phyloP scores from a whole-genome alignment of 768 basidiomycete species.

The Gloeostereum incarnatum region DNA sequence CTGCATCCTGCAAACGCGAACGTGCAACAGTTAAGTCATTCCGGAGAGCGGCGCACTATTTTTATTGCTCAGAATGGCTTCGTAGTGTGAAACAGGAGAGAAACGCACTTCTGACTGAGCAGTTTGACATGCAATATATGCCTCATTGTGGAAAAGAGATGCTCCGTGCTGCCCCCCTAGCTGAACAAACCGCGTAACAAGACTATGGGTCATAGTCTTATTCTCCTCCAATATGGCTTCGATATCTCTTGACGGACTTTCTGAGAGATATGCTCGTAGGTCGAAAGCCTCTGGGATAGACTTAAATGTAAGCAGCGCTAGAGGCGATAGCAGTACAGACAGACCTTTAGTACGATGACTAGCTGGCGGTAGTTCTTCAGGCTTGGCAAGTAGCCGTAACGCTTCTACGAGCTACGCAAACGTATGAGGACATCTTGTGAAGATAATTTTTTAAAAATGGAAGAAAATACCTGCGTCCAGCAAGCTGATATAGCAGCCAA shows the following conservation, averaged over 20 bases:
- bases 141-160: slow-evolving; percentile 23
- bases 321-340: slow-evolving; percentile 6
- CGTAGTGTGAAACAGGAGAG: slow-evolving; percentile 1
- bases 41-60: slow-evolving; percentile 46
- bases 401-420: slow-evolving; percentile 50
- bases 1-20: slow-evolving; percentile 37
- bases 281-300: slow-evolving; percentile 33
- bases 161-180: slow-evolving; percentile 25
- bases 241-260: slow-evolving; percentile 25
- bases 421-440: slow-evolving; percentile 4
- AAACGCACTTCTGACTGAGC: slow-evolving; percentile 50
- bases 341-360: slow-evolving; percentile 33
- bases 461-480: slow-evolving; percentile 59
- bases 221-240: slow-evolving; percentile 42
- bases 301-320: slow-evolving; percentile 1
- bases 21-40: slow-evolving; percentile 47
- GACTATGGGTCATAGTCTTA: slow-evolving; percentile 45
- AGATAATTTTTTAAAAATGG: slow-evolving; percentile 1
- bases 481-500: slow-evolving; percentile 68
- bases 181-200: slow-evolving; percentile 50
- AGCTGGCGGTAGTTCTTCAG: slow-evolving; percentile 37
- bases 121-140: slow-evolving; percentile 39
- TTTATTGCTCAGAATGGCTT: slow-evolving; percentile 9
- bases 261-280: slow-evolving; percentile 27
- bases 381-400: slow-evolving; percentile 47